Conservation (phyloP, 495 filamentous ascomycete species). For the Mytilinidion resinicola region DNA sequence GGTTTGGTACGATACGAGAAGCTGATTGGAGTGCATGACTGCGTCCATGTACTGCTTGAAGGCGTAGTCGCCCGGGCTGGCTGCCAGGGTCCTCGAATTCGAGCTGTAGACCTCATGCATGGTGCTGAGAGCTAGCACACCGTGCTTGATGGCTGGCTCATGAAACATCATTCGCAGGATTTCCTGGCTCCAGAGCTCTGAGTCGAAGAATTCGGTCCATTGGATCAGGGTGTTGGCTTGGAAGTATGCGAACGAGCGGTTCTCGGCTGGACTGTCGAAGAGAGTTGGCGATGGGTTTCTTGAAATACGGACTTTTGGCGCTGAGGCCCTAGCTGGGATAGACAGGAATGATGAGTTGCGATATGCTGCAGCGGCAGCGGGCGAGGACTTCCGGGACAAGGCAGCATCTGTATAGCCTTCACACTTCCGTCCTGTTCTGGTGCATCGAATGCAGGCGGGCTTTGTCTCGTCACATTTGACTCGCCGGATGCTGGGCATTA, state of each 20-base stretch:
- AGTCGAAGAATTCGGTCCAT: constrained; percentile 31
- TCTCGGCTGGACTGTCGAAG: constrained; percentile 16
- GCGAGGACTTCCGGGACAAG: constrained; percentile 1
- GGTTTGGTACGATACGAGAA: constrained; percentile 16
- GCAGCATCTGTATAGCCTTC: constrained; percentile 24
- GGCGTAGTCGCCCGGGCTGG: constrained; percentile 22
- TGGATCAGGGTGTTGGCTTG: constrained; percentile 20
- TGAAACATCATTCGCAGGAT: constrained; percentile 23
- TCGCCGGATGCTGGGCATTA: constrained; percentile 15
- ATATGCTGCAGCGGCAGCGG: constrained; percentile 18
- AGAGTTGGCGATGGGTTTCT: constrained; percentile 18
- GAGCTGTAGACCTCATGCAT: constrained; percentile 24
- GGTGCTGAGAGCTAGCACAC: constrained; percentile 25
- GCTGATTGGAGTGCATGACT: constrained; percentile 27
- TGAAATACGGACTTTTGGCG: not conserved
- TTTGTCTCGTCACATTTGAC: constrained; percentile 30
- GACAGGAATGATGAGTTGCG: constrained; percentile 24
- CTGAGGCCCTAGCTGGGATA: constrained; percentile 9
- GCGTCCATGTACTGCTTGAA: constrained; percentile 28
- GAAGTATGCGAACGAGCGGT: constrained; percentile 26
- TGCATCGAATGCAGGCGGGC: constrained; percentile 23
- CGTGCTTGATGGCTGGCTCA: constrained; percentile 30
- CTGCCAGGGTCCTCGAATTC: constrained; percentile 2
- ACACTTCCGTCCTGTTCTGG: constrained; percentile 24
- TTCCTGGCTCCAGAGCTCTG: constrained; percentile 26